Evolutionary conservation across 139 green algal genomes (phyloP), one percentile per base, ranked within the genome.

Genomic region (Picochlorum sp.): DNA sequence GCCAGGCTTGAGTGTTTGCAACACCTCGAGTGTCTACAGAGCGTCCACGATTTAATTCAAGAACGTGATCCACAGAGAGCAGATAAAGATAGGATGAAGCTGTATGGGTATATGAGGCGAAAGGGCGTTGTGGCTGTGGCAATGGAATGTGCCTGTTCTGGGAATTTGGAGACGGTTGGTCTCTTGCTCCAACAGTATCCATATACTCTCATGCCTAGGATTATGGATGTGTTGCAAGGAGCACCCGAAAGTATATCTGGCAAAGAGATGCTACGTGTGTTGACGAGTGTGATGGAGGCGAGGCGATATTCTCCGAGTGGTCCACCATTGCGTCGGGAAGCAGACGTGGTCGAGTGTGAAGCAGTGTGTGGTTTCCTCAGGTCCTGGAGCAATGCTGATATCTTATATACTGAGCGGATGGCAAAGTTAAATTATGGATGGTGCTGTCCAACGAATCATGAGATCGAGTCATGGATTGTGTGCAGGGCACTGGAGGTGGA

Each of bases 181-280:
- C 2, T 54, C 31, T 49, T 79, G 57, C 63, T 79, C 15, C 21
- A 41, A 6, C 56, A 38, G 21, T 68, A 73, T 57, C 49, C 69
- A 5, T 37, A 50, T 4, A 50, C 49, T 14, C 16, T 79, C 14
- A 21, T 45, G 34, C 62, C 62, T 4, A 31, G 31, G 18, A 30
- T 64, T 3, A 50, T 79, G n/a, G 69, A 67, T 15, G 51, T 69
- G 18, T 30, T 72, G 49, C 21, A 13, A n/a, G 38, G 28, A 18
- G 10, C 63, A 14, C 73, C 73, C 0, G 73, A 79, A 41, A 79
- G 62, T 1, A 3, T 41, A 41, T 41, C 34, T 41, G 34, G 14
- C 8, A 41, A 13, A 13, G 34, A 41, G 34, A 4, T 41, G 34
- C 34, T 41, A 13, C 7, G 34, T 3, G 8, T 41, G 9, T 41